Evolutionary conservation across 352 stramenopile genomes (phyloP).

Genomic region (Pythium apleroticum): DNA sequence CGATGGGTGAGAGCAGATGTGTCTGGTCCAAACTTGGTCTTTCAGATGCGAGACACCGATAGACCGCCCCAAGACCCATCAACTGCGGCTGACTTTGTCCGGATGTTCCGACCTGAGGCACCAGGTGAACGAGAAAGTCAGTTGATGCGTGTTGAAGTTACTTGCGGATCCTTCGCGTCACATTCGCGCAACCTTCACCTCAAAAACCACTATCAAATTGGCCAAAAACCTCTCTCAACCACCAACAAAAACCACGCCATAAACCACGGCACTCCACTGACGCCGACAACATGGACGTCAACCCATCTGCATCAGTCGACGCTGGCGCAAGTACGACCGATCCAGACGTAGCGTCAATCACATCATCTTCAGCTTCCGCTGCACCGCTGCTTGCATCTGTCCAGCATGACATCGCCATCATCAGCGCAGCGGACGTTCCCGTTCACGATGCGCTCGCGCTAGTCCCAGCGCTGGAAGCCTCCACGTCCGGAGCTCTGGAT

Average conservation of each 20-base stretch:
- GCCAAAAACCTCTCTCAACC: background rate
- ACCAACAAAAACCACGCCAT: background rate
- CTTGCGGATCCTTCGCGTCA: background rate
- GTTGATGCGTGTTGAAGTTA: background rate
- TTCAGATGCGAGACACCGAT: no score
- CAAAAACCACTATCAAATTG: background rate
- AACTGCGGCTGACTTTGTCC: background rate
- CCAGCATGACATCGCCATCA: background rate
- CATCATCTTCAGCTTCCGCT: background rate
- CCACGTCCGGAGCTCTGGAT: background rate
- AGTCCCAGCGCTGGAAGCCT: background rate
- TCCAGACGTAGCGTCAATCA: background rate
- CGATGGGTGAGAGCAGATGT: background rate
- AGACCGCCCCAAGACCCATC: background rate
- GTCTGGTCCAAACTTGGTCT: background rate
- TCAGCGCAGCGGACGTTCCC: background rate
- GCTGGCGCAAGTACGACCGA: background rate
- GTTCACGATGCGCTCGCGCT: background rate
- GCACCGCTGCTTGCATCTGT: background rate
- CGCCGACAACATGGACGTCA: background rate
- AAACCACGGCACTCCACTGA: background rate
- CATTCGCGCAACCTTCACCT: conserved; percentile 1
- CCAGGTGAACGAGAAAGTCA: background rate
- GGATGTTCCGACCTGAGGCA: background rate
- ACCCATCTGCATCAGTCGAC: conserved; percentile 4